Percentiles rank a stretch among this genome's conserved stretches.
phyloP scores from a whole-genome alignment of 1,139 yeast species.

The Debaryomyces singareniensis region DNA sequence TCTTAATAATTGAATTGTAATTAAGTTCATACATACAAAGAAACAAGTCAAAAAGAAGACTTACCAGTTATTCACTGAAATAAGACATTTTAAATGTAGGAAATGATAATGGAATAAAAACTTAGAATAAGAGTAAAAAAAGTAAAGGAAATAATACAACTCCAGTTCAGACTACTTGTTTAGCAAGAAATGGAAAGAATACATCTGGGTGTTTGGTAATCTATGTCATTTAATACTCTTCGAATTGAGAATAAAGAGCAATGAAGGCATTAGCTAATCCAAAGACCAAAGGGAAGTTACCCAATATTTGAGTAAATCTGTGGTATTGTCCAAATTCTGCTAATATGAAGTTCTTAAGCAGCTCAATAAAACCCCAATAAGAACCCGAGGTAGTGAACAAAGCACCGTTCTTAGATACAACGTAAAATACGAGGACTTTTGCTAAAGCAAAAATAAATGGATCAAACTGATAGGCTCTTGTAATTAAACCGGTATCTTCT shows the following conservation, averaged over 20 bases:
- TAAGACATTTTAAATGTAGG: too few species aligned
- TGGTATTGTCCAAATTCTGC: conserved; percentile 34
- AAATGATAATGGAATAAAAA: too few species aligned
- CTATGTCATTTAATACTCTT: conserved; percentile 22
- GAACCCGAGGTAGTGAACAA: conserved; percentile 21
- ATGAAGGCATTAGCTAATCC: conserved; percentile 43
- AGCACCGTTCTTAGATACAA: conserved; percentile 27
- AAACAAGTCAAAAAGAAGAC: too few species aligned
- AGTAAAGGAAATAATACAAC: background rate
- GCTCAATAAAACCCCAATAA: conserved; percentile 26
- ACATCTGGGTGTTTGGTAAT: too few species aligned
- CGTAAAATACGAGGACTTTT: conserved; percentile 43
- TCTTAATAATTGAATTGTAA: too few species aligned
- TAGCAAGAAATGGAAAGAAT: too few species aligned
- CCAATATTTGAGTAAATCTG: conserved; percentile 31
- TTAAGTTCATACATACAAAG: too few species aligned
- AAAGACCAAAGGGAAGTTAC: conserved; percentile 42
- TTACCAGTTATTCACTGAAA: too few species aligned
- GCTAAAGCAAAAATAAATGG: conserved; percentile 53
- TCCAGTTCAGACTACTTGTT: too few species aligned
- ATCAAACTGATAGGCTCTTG: conserved; percentile 41
- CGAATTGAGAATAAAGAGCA: conserved; percentile 48
- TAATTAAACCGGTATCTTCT: conserved; percentile 24
- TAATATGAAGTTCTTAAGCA: conserved; percentile 28
- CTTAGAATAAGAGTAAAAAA: background rate